Percentiles rank a stretch among this genome's conserved stretches.
Conservation (phyloP, 139 green algal species). For the Chlorella sp. region DNA sequence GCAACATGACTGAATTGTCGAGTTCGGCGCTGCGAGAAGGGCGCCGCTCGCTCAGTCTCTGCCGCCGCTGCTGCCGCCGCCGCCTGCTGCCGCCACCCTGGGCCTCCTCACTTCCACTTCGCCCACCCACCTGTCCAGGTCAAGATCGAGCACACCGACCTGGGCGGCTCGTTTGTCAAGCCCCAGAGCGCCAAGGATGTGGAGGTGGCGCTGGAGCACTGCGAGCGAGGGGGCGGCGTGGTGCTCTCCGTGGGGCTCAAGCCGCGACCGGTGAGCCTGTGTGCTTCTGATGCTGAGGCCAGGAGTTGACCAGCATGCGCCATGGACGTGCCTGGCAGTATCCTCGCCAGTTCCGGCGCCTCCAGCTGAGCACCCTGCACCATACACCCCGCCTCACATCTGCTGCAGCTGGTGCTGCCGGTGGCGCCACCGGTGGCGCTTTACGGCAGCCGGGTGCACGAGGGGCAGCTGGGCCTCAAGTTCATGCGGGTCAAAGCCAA, state of each 20-base stretch:
- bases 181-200: conserved; percentile 37
- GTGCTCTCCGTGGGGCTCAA: conserved; percentile 17
- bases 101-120: neutral
- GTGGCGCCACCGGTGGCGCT: conserved; percentile 35
- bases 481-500: conserved; percentile 44
- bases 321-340: too few relatives aligned
- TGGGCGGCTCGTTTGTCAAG: conserved; percentile 24
- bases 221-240: neutral
- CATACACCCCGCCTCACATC: neutral
- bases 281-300: too few relatives aligned
- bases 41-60: neutral
- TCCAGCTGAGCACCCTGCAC: too few relatives aligned
- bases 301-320: too few relatives aligned
- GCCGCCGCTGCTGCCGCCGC: neutral
- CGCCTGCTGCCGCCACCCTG: too few relatives aligned
- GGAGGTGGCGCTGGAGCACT: conserved; percentile 21
- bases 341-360: too few relatives aligned
- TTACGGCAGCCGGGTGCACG: conserved; percentile 31
- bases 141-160: conserved; percentile 41
- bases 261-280: neutral
- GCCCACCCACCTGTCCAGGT: conserved; percentile 12
- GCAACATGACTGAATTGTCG: neutral
- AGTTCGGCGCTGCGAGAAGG: neutral
- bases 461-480: conserved; percentile 46
- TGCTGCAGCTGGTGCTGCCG: conserved; percentile 31